Conservation (phyloP, 495 filamentous ascomycete species). For the Pseudevernia furfuracea region DNA sequence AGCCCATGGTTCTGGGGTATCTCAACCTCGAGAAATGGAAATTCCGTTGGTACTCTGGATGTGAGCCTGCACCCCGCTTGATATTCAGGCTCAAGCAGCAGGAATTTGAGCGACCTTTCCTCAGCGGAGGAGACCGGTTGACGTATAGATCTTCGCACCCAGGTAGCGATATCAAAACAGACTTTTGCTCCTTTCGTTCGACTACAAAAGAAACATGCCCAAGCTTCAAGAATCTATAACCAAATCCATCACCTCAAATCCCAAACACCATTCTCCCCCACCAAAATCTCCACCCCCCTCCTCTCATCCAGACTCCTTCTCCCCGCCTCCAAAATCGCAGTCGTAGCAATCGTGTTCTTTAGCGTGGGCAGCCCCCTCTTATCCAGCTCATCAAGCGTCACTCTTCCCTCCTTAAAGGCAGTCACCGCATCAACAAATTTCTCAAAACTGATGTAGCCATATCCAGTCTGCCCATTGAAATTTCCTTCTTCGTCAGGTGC, state of each 20-base stretch:
- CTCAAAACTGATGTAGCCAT: conserved; percentile 90
- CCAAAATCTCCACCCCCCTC: conserved; percentile 64
- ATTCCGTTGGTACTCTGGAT: background rate
- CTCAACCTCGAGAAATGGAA: background rate
- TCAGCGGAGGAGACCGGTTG: background rate
- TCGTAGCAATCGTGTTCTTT: conserved; percentile 82
- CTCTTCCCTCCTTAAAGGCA: conserved; percentile 61
- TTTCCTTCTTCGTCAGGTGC: conserved; percentile 93
- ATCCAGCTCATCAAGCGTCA: conserved; percentile 69
- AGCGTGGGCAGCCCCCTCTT: conserved; percentile 74
- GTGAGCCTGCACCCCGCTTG: background rate
- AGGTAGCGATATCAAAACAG: background rate
- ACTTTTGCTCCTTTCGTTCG: background rate
- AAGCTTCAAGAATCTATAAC: background rate
- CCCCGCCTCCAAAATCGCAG: conserved; percentile 83
- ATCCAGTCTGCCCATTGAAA: conserved; percentile 83
- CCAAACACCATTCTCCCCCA: conserved; percentile 52
- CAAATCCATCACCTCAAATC: conserved; percentile 49
- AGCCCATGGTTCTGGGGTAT: background rate
- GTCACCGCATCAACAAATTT: conserved; percentile 89
- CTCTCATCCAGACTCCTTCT: conserved; percentile 73
- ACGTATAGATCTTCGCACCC: background rate
- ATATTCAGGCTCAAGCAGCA: background rate
- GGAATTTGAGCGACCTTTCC: background rate
- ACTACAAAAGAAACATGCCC: background rate